These are phyloP conservation scores for Boletus reticuloceps DNA, from an alignment of 768 basidiomycete genomes.

Conservation along the genomic window DNA sequence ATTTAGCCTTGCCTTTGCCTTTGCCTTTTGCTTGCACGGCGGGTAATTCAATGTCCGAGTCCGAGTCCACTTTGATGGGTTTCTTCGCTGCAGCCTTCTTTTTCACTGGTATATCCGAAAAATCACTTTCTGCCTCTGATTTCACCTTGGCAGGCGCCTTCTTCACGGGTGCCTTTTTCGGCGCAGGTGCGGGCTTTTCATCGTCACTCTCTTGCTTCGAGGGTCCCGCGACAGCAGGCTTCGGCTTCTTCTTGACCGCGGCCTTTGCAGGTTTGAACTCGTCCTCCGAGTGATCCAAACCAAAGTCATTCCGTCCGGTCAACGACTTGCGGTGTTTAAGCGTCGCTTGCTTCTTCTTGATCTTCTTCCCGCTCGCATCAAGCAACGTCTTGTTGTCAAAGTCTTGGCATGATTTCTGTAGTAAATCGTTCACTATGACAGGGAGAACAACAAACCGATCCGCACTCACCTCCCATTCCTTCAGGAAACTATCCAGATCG, in stretches of 20 bases:
- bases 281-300: constrained; percentile 45
- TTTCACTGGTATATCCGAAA: constrained; percentile 25
- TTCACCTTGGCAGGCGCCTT: constrained; percentile 34
- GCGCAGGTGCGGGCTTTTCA: constrained; percentile 23
- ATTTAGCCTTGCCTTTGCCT: constrained; percentile 46
- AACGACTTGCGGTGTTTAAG: constrained; percentile 55
- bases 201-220: constrained; percentile 48
- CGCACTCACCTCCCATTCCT: constrained; percentile 75
- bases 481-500: constrained; percentile 82
- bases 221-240: constrained; percentile 34
- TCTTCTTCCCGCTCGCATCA: constrained; percentile 50
- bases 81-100: constrained; percentile 22
- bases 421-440: constrained; percentile 1
- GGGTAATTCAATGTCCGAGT: constrained; percentile 35
- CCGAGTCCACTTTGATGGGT: constrained; percentile 33
- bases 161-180: constrained; percentile 33
- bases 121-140: constrained; percentile 39
- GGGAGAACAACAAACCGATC: not conserved
- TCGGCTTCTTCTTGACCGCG: constrained; percentile 36
- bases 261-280: constrained; percentile 56
- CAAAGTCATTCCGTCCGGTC: constrained; percentile 37
- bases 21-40: constrained; percentile 37
- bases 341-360: constrained; percentile 56
- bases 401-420: constrained; percentile 39
- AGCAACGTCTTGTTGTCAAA: constrained; percentile 45